phyloP scores from a whole-genome alignment of 805 yeast genomes.

The Pichia pseudocactophila region DNA sequence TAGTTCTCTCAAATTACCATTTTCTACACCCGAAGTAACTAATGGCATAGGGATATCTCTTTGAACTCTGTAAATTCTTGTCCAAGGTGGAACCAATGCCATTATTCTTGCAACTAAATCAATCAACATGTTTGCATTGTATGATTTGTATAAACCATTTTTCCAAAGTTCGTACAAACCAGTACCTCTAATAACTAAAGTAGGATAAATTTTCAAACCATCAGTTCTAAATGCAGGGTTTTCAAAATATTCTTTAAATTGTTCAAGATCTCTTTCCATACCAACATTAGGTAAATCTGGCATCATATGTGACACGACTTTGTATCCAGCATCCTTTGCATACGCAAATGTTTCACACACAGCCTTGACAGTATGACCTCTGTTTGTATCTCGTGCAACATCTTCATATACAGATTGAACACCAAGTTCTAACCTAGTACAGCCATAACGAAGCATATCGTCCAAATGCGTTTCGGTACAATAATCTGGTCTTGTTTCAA shows the following conservation, averaged over 20 bases:
- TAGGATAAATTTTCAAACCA: slow-evolving; percentile 91
- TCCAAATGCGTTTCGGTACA: slow-evolving; percentile 92
- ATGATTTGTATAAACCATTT: slow-evolving; percentile 87
- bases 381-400: slow-evolving; percentile 95
- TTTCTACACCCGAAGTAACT: slow-evolving; percentile 95
- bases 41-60: slow-evolving; percentile 99
- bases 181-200: slow-evolving; percentile 93
- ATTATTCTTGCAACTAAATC: slow-evolving; percentile 92
- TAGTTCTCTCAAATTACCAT: slow-evolving; percentile 90
- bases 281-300: slow-evolving; percentile 98
- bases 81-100: slow-evolving; percentile 98
- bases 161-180: slow-evolving; percentile 97
- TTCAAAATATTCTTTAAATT: slow-evolving; percentile 92
- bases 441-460: slow-evolving; percentile 94
- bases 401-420: slow-evolving; percentile 97
- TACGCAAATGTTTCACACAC: slow-evolving; percentile 92
- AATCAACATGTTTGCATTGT: slow-evolving; percentile 87
- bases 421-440: slow-evolving; percentile 94
- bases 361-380: slow-evolving; percentile 95
- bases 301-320: slow-evolving; percentile 98
- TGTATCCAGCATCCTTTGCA: slow-evolving; percentile 98
- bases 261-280: slow-evolving; percentile 95
- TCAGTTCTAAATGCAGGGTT: slow-evolving; percentile 96
- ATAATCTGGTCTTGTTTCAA: slow-evolving; percentile 97
- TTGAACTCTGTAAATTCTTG: slow-evolving; percentile 95